A percentile compares a stretch with the other conserved stretches of the same genome.
Evolutionary conservation across 2,329 filamentous ascomycete genomes (phyloP).

Genomic region (Colletotrichum agaves): DNA sequence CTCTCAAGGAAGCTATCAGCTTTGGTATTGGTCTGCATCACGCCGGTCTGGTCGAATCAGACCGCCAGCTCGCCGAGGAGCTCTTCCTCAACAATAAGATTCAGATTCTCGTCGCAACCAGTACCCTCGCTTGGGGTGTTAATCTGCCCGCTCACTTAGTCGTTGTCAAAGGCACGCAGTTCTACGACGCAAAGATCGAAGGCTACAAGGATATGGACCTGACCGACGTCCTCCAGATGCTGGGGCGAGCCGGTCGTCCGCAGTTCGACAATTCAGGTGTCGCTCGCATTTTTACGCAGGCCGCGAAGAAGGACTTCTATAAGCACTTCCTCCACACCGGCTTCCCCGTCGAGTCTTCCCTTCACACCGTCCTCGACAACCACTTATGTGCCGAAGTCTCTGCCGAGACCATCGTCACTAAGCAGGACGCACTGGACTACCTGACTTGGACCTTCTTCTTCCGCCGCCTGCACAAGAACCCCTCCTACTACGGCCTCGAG

Average conservation of each 20-base stretch:
- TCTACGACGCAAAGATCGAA: slow-evolving; percentile 97
- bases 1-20: slow-evolving; percentile 90
- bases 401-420: slow-evolving; percentile 89
- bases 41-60: slow-evolving; percentile 94
- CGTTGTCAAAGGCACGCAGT: slow-evolving; percentile 97
- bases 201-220: slow-evolving; percentile 99
- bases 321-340: slow-evolving; percentile 99
- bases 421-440: slow-evolving; percentile 97
- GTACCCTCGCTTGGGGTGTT: slow-evolving; percentile 97
- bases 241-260: slow-evolving; percentile 92
- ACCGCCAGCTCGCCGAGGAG: slow-evolving; percentile 91
- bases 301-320: slow-evolving; percentile 98
- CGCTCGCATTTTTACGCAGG: slow-evolving; percentile 96
- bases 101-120: slow-evolving; percentile 94
- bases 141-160: slow-evolving; percentile 97
- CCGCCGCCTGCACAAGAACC: slow-evolving; percentile 95
- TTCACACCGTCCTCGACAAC: slow-evolving; percentile 97
- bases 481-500: slow-evolving; percentile 95
- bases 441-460: slow-evolving; percentile 99
- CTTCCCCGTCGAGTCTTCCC: slow-evolving; percentile 94
- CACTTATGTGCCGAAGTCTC: slow-evolving; percentile 96
- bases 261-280: slow-evolving; percentile 98
- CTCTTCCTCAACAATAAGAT: slow-evolving; percentile 98
- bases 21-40: slow-evolving; percentile 98
- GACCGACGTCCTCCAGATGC: slow-evolving; percentile 97